Evolutionary conservation across 2,329 filamentous ascomycete species (phyloP), one percentile per base, ranked within the genome.

Genomic region (Aureobasidium sp.): DNA sequence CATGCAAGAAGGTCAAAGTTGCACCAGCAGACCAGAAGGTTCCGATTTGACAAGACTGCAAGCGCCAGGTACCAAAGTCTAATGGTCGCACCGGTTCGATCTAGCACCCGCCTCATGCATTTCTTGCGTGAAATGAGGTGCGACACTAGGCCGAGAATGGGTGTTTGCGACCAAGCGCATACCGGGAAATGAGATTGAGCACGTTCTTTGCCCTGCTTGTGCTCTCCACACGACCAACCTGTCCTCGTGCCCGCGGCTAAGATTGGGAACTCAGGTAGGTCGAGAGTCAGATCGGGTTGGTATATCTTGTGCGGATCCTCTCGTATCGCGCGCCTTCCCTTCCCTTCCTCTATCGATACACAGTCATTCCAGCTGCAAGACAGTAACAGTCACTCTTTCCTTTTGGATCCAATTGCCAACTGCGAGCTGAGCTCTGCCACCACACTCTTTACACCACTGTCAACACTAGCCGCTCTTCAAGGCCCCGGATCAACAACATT

Each of bases 141-240:
- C 11, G 54, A 47, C 37, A 52, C 57, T 44, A 60, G 37, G 15
- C 57, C 29, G 36, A 36, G 32, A 44, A 36, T 27, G 45, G 57
- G 36, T 60, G 57, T 60, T 52, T 60, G 57, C 57, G 57, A 60
- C 25, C 57, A 52, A 58, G 54, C 42, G 44, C 44, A 59, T 39
- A 59, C 57, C 57, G 45, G 57, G 57, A 60, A 60, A 60, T 60
- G 57, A 60, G 57, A 50, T 58, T 59, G 34, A 48, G 55, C 54
- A 47, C 42, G 54, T 45, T 58, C 54, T 36, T 36, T 57, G 21
- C 44, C 44, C 25, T 47, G 44, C 44, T 36, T 32, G 2, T 37
- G 37, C 54, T 41, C 54, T 58, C 54, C 54, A 58, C 41, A 57
- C 53, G 13, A 42, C 53, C 54, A 58, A 58, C 41, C 36, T 58